Evolutionary conservation across 805 yeast species (phyloP).

Genomic region (Kuraishia molischiana): DNA sequence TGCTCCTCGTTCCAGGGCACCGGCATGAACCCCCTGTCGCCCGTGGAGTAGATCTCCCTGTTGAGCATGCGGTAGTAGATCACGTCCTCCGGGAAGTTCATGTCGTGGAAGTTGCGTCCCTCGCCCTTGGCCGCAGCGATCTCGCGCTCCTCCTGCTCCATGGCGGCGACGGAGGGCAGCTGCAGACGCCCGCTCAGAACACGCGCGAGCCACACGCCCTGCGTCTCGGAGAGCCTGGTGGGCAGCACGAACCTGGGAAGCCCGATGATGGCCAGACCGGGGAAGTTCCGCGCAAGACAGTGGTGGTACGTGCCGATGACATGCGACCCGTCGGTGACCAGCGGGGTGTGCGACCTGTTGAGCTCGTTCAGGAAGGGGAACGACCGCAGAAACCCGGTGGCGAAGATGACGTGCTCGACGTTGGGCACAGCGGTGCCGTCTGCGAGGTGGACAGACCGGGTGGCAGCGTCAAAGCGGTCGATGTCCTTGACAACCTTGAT

Average conservation of each 20-base stretch:
- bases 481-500: constrained; percentile 35
- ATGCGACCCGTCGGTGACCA: constrained; percentile 36
- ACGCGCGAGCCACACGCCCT: constrained; percentile 56
- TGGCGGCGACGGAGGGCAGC: constrained; percentile 38
- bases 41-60: constrained; percentile 21
- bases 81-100: constrained; percentile 47
- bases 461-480: constrained; percentile 24
- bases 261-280: constrained; percentile 55
- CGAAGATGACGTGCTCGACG: constrained; percentile 52
- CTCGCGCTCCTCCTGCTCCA: constrained; percentile 30
- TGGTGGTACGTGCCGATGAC: constrained; percentile 51
- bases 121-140: constrained; percentile 31
- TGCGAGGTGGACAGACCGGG: constrained; percentile 28
- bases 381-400: constrained; percentile 61
- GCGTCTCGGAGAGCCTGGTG: constrained; percentile 50
- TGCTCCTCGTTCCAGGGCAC: constrained; percentile 43
- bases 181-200: constrained; percentile 45
- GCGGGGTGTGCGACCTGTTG: constrained; percentile 14
- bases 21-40: constrained; percentile 36
- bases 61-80: constrained; percentile 35
- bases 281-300: constrained; percentile 45
- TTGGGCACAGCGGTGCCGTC: constrained; percentile 36
- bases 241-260: constrained; percentile 55
- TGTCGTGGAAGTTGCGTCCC: constrained; percentile 34
- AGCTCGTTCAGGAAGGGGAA: constrained; percentile 41